phyloP scores from a whole-genome alignment of 176 grass and related monocot genomes.

The Stipa capillata region DNA sequence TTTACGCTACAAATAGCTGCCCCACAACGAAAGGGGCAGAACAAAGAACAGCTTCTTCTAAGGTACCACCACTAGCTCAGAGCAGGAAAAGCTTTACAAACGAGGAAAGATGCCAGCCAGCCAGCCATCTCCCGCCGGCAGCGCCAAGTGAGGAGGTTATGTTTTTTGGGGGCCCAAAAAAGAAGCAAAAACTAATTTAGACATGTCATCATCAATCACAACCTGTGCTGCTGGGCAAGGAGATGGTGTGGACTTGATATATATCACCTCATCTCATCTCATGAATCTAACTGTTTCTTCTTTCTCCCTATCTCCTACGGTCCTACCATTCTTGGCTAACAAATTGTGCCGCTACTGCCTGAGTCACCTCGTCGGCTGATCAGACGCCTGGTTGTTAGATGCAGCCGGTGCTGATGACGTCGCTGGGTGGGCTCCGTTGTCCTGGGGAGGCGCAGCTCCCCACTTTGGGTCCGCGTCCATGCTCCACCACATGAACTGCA shows the following conservation, averaged over 20 bases:
- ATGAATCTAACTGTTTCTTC: slow-evolving; percentile 41
- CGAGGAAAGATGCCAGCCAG: slow-evolving; percentile 7
- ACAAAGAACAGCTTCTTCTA: slow-evolving; percentile 21
- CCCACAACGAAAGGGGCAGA: background rate
- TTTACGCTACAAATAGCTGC: slow-evolving; percentile 42
- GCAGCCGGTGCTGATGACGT: slow-evolving; percentile 41
- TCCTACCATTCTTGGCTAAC: slow-evolving; percentile 41
- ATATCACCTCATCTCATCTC: slow-evolving; percentile 23
- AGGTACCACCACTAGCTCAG: slow-evolving; percentile 25
- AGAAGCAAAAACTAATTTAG: slow-evolving; percentile 28
- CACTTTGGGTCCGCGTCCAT: slow-evolving; percentile 78
- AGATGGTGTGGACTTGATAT: slow-evolving; percentile 25
- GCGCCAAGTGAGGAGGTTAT: slow-evolving; percentile 9
- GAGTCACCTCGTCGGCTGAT: slow-evolving; percentile 64
- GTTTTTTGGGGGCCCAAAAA: background rate
- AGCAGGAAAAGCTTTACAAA: slow-evolving; percentile 57
- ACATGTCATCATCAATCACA: slow-evolving; percentile 29
- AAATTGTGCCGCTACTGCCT: background rate
- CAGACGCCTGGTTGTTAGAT: slow-evolving; percentile 59
- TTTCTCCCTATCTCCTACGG: slow-evolving; percentile 50
- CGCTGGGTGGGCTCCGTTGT: slow-evolving; percentile 56
- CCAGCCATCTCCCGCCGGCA: background rate
- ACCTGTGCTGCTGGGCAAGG: slow-evolving; percentile 17
- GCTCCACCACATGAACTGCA: slow-evolving; percentile 85
- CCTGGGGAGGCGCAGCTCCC: slow-evolving; percentile 59